phyloP scores from a whole-genome alignment of 257 asterid genomes.

The Solanum chiquidenum region DNA sequence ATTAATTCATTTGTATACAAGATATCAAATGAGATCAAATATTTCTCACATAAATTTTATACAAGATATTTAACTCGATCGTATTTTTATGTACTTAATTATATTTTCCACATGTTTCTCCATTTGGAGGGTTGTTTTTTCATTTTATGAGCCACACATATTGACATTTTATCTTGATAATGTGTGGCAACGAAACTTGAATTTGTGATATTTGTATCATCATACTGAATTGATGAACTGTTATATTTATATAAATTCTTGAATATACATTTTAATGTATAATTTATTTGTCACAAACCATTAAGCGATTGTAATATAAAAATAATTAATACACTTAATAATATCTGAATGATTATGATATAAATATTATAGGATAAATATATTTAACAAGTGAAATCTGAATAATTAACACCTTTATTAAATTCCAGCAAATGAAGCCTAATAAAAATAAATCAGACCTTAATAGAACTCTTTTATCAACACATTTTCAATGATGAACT shows the following conservation, averaged over 20 bases:
- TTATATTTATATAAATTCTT: background rate
- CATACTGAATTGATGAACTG: background rate
- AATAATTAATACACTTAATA: background rate
- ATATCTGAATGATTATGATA: background rate
- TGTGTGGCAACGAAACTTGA: background rate
- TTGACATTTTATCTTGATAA: background rate
- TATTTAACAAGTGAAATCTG: background rate
- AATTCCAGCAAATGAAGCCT: background rate
- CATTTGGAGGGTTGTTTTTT: background rate
- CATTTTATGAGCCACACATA: background rate
- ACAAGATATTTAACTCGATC: background rate
- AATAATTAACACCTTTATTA: background rate
- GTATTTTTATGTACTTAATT: background rate
- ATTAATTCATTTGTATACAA: background rate
- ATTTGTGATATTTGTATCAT: background rate
- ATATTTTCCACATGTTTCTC: background rate
- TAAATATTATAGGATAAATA: background rate
- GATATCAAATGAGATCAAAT: background rate
- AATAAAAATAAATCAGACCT: background rate
- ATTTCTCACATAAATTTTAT: background rate
- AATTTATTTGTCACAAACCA: accelerated
- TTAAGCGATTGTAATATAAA: background rate
- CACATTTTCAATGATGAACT: no score
- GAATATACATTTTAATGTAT: background rate
- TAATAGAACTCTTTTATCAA: background rate